A percentile compares a stretch with the other conserved stretches of the same genome.
phyloP scores from a whole-genome alignment of 2,329 filamentous ascomycete genomes.

The Colletotrichum limetticola region DNA sequence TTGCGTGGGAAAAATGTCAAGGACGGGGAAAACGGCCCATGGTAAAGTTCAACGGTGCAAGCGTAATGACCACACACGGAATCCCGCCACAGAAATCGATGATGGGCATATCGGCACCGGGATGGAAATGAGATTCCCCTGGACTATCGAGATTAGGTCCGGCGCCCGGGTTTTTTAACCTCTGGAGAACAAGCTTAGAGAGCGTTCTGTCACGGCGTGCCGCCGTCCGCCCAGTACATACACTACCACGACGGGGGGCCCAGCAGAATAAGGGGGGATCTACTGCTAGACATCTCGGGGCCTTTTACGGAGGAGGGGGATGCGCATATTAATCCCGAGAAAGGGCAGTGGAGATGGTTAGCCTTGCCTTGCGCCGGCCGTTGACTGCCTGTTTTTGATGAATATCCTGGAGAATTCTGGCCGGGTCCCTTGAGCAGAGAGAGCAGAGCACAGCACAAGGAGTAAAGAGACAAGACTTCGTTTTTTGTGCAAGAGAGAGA shows the following conservation, averaged over 20 bases:
- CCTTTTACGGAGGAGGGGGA: background rate
- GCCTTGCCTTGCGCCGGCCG: background rate
- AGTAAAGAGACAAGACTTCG: no score
- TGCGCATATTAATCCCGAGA: conserved; percentile 30
- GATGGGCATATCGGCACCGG: conserved; percentile 13
- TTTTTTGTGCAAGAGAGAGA: no score
- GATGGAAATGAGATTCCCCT: conserved; percentile 30
- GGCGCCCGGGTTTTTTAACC: conserved; percentile 23
- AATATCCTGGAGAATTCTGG: background rate
- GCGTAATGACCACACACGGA: background rate
- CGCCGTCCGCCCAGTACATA: no score
- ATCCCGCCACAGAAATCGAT: conserved; percentile 15
- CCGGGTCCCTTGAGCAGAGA: no score
- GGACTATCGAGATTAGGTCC: conserved; percentile 31
- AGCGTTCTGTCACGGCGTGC: no score
- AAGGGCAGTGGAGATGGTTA: conserved; percentile 21
- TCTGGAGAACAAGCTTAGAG: conserved; percentile 2
- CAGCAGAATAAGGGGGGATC: conserved; percentile 9
- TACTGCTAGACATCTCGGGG: conserved; percentile 18
- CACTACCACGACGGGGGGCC: background rate
- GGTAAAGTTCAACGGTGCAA: conserved; percentile 1
- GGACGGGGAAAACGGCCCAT: background rate
- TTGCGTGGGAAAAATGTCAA: background rate
- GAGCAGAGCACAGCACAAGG: no score
- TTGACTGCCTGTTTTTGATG: no score